A percentile compares a stretch with the other conserved stretches of the same genome.
phyloP scores from a whole-genome alignment of 176 grass and related monocot species.

The Raddia guianensis region DNA sequence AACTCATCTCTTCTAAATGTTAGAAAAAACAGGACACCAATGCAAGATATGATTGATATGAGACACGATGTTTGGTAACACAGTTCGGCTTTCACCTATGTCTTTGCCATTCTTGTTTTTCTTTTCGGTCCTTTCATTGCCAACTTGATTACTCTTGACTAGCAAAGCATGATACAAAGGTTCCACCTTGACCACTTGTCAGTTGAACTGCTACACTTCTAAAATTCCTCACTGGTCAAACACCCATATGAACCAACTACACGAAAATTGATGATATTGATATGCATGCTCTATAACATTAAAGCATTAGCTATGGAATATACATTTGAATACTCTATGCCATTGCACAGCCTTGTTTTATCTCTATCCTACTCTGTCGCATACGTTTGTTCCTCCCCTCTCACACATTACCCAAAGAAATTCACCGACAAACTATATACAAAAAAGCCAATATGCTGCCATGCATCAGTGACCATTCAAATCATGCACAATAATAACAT shows the following conservation, averaged over 20 bases:
- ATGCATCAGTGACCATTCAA: conserved; percentile 1
- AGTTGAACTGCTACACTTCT: too few species aligned
- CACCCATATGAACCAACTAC: neutral
- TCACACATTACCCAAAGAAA: neutral
- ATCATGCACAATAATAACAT: neutral
- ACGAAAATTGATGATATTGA: neutral
- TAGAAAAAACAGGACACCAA: too few species aligned
- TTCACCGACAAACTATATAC: neutral
- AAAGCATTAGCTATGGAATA: too few species aligned
- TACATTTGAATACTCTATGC: neutral
- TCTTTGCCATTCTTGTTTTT: too few species aligned
- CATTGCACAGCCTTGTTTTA: neutral
- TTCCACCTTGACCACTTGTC: too few species aligned
- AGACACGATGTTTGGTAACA: too few species aligned
- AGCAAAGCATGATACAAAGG: too few species aligned
- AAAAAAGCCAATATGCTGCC: neutral
- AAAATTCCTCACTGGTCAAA: neutral
- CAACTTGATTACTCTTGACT: too few species aligned
- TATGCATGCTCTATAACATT: neutral
- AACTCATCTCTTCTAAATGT: too few species aligned
- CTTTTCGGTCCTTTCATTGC: too few species aligned
- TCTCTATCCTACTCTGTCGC: neutral
- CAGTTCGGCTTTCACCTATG: too few species aligned
- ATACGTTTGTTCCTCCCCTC: neutral
- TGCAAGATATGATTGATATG: too few species aligned